phyloP scores from a whole-genome alignment of 2,329 filamentous ascomycete species.

The Scolecobasidium constrictum region DNA sequence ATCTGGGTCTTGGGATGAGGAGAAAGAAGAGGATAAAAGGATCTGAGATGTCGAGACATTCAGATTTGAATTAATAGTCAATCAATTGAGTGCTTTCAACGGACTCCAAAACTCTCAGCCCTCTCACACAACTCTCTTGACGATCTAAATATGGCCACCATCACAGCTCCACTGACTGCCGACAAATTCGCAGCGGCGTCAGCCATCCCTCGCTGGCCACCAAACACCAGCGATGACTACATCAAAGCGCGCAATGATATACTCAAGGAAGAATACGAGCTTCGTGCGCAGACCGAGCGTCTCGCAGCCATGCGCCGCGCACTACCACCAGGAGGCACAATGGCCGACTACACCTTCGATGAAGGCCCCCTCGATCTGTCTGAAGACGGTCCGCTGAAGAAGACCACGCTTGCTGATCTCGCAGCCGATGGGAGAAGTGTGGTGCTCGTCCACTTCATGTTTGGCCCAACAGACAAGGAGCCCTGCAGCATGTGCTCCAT shows the following conservation, averaged over 20 bases:
- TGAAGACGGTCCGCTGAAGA: neutral
- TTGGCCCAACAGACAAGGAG: constrained; percentile 9
- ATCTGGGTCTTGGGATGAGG: no score
- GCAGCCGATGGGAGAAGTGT: constrained; percentile 10
- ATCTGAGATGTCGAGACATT: neutral
- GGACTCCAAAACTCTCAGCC: no score
- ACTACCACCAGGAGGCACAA: constrained; percentile 6
- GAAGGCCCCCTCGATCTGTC: constrained; percentile 7
- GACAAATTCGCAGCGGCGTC: constrained; percentile 1
- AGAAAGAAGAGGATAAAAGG: no score
- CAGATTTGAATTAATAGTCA: neutral
- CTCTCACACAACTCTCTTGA: neutral
- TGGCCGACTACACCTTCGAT: neutral
- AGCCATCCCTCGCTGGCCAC: constrained; percentile 11
- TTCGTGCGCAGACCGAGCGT: constrained; percentile 10
- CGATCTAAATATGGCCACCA: neutral
- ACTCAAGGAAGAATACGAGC: constrained; percentile 11
- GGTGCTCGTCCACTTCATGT: constrained; percentile 14
- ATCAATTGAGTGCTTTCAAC: no score
- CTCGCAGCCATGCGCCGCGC: constrained; percentile 12
- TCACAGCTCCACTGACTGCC: no score
- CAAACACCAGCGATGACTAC: constrained; percentile 10
- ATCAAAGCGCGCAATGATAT: constrained; percentile 11
- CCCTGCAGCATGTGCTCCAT: constrained; percentile 12
- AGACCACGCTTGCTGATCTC: constrained; percentile 11